Conservation (phyloP, 2,329 filamentous ascomycete species). For the Trichocomaceae sp. region DNA sequence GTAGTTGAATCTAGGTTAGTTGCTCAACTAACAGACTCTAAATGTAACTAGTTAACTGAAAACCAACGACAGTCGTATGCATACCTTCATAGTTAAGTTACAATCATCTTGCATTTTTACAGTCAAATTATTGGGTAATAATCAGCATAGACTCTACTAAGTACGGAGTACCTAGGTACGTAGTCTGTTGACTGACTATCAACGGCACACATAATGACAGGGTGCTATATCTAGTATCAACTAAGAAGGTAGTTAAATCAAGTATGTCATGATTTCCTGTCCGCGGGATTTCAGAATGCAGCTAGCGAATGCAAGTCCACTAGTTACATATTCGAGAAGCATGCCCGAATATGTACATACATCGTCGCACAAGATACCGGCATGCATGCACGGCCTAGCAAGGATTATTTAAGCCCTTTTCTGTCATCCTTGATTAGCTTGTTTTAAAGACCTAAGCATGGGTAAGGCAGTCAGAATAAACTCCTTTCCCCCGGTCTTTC, state of each 20-base stretch:
- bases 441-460: too few species aligned
- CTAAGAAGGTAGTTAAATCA: neutral
- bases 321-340: too few species aligned
- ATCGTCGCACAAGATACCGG: neutral
- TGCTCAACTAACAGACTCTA: too few species aligned
- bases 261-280: neutral
- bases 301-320: neutral
- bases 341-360: neutral
- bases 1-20: neutral
- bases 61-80: neutral
- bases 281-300: neutral
- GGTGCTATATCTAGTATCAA: too few species aligned
- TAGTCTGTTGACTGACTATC: too few species aligned
- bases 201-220: too few species aligned
- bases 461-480: too few species aligned
- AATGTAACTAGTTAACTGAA: neutral
- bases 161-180: too few species aligned
- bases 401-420: neutral
- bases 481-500: too few species aligned
- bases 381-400: neutral
- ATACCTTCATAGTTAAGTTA: too few species aligned
- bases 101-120: too few species aligned
- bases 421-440: too few species aligned
- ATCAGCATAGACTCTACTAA: neutral
- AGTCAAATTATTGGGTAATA: neutral